Conservation (phyloP, 2,329 filamentous ascomycete species). For the Nemania sp. region DNA sequence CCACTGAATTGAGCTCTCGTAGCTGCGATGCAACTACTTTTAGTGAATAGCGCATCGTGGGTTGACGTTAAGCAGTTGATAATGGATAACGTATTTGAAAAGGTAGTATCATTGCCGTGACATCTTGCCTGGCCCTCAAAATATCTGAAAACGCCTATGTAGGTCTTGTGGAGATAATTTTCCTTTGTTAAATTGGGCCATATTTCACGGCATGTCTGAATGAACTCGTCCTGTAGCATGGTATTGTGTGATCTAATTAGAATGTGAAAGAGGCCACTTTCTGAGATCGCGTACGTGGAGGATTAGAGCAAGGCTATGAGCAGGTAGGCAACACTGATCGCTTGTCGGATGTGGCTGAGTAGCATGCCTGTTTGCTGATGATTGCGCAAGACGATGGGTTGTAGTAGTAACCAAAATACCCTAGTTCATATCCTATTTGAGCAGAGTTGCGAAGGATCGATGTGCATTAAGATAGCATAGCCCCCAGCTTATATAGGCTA, state of each 20-base stretch:
- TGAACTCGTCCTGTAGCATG: conserved; percentile 27
- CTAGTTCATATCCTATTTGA: background rate
- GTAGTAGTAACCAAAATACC: background rate
- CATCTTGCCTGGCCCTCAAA: conserved; percentile 20
- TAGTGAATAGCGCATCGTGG: conserved; percentile 13
- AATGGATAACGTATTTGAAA: background rate
- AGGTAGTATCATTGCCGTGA: background rate
- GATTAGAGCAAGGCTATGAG: background rate
- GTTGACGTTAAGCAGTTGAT: conserved; percentile 6
- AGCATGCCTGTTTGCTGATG: background rate
- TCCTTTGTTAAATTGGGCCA: conserved; percentile 32
- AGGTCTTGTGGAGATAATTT: conserved; percentile 22
- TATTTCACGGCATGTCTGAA: conserved; percentile 24
- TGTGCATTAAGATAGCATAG: conserved; percentile 6
- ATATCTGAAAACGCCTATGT: conserved; percentile 18
- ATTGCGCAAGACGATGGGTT: background rate
- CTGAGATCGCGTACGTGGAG: background rate
- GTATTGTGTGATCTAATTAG: background rate
- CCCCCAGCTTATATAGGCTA: conserved; percentile 7
- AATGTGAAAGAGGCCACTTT: background rate
- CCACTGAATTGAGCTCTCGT: conserved; percentile 4
- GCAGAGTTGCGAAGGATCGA: background rate
- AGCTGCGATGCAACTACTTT: conserved; percentile 4
- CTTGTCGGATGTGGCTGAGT: conserved; percentile 12
- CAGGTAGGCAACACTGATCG: background rate